Conservation (phyloP, 2,329 filamentous ascomycete genomes). For the Colletotrichum sansevieriae region DNA sequence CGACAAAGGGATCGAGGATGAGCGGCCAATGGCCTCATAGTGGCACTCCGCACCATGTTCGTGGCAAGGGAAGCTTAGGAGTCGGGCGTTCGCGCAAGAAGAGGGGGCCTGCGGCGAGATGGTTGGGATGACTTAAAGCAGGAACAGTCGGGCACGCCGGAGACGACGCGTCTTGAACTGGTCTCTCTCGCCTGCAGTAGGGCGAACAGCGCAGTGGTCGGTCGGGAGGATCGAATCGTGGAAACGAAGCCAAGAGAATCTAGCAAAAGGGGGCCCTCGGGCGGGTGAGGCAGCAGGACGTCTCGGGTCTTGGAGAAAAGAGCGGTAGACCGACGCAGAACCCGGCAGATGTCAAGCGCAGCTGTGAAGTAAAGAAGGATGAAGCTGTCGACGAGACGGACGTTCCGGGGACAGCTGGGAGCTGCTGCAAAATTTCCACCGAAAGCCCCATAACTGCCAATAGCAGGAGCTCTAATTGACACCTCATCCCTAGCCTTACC, state of each 20-base stretch:
- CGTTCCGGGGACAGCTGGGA: slow-evolving; percentile 35
- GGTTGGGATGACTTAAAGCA: slow-evolving; percentile 22
- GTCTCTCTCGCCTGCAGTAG: slow-evolving; percentile 27
- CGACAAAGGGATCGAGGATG: slow-evolving; percentile 56
- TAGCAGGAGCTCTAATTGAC: slow-evolving; percentile 30
- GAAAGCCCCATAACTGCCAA: slow-evolving; percentile 26
- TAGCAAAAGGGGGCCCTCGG: slow-evolving; percentile 29
- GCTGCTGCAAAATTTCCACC: slow-evolving; percentile 41
- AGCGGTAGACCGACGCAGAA: slow-evolving; percentile 4
- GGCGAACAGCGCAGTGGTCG: slow-evolving; percentile 13
- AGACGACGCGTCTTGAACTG: slow-evolving; percentile 18
- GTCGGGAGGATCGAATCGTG: slow-evolving; percentile 15
- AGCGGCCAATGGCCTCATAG: slow-evolving; percentile 41
- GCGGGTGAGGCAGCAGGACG: slow-evolving; percentile 23
- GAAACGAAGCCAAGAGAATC: slow-evolving; percentile 34
- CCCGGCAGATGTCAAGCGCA: slow-evolving; percentile 21
- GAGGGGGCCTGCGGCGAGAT: slow-evolving; percentile 17
- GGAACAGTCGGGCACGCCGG: slow-evolving; percentile 11
- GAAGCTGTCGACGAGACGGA: slow-evolving; percentile 31
- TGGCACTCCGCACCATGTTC: slow-evolving; percentile 55
- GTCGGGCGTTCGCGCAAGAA: slow-evolving; percentile 15
- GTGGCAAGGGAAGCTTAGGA: slow-evolving; percentile 19
- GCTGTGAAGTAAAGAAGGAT: slow-evolving; percentile 17
- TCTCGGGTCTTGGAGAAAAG: slow-evolving; percentile 16
- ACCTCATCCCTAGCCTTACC: slow-evolving; percentile 5